These are phyloP conservation scores for Aureobasidium musti DNA, from an alignment of 2,329 filamentous ascomycete species.

Conservation along the genomic window DNA sequence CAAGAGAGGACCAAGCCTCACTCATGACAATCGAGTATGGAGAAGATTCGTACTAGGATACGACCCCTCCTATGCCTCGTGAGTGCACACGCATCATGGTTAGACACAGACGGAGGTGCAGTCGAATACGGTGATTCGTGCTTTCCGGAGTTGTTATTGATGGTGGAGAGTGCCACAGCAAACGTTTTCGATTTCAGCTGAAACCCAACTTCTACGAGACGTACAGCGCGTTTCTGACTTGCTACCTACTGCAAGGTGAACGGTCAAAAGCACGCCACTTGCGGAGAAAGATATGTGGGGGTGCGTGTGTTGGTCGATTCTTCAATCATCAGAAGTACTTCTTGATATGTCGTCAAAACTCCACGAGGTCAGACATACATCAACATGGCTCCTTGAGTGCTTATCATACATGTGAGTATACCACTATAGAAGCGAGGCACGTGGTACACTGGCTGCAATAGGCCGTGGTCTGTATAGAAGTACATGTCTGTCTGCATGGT, in stretches of 20 bases:
- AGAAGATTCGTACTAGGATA: slow-evolving; percentile 15
- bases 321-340: not conserved
- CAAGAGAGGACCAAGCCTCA: not conserved
- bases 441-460: not conserved
- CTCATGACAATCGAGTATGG: slow-evolving; percentile 11
- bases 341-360: slow-evolving; percentile 13
- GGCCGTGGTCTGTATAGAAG: not conserved
- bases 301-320: slow-evolving; percentile 2
- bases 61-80: not conserved
- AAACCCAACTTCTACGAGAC: slow-evolving; percentile 4
- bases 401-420: not conserved
- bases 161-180: not conserved
- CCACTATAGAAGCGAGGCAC: not conserved
- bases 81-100: not conserved
- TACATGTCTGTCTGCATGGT: not conserved
- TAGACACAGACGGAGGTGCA: too few species aligned
- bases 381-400: not conserved
- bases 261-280: slow-evolving; percentile 14
- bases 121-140: not conserved
- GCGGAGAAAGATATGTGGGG: slow-evolving; percentile 4
- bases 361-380: slow-evolving; percentile 5
- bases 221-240: slow-evolving; percentile 4
- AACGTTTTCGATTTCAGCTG: slow-evolving; percentile 1
- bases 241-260: slow-evolving; percentile 1
- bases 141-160: not conserved